phyloP scores from a whole-genome alignment of 345 rosid species.

The Eutrema japonicum region DNA sequence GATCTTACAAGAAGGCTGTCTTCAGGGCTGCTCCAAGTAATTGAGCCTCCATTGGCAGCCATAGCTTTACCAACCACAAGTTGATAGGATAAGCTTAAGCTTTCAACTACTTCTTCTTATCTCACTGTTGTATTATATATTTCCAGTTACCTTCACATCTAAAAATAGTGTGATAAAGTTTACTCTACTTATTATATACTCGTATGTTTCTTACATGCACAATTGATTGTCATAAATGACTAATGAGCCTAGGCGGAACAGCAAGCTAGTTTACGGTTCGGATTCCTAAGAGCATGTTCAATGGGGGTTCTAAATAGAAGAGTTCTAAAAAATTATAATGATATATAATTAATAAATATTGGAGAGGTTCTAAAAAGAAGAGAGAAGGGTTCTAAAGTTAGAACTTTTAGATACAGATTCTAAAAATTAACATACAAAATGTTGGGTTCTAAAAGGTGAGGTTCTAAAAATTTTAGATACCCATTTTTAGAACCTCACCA shows the following conservation, averaged over 20 bases:
- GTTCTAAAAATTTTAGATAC: too few relatives aligned
- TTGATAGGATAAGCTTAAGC: not conserved
- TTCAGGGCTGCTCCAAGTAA: conserved; percentile 59
- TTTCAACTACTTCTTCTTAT: not conserved
- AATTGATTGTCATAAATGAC: not conserved
- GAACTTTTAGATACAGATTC: too few relatives aligned
- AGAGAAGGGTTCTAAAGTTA: too few relatives aligned
- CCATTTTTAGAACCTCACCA: too few relatives aligned
- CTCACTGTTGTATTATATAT: conserved; percentile 17
- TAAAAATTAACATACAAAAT: too few relatives aligned
- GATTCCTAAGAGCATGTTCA: too few relatives aligned
- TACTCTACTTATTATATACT: not conserved
- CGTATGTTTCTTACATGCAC: not conserved
- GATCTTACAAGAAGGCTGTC: conserved; percentile 73
- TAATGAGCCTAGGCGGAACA: not conserved
- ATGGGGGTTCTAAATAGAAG: too few relatives aligned
- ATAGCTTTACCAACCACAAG: conserved; percentile 33
- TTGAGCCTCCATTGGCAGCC: conserved; percentile 51
- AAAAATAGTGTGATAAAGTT: not conserved
- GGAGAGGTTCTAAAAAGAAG: too few relatives aligned
- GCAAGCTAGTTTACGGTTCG: not conserved
- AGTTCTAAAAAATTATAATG: too few relatives aligned
- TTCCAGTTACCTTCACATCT: not conserved
- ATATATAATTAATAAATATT: too few relatives aligned
- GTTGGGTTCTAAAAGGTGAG: too few relatives aligned